Evolutionary conservation across 306 rosid species (phyloP), one percentile per base, ranked within the genome.

Genomic region (Cucurbita maxima): DNA sequence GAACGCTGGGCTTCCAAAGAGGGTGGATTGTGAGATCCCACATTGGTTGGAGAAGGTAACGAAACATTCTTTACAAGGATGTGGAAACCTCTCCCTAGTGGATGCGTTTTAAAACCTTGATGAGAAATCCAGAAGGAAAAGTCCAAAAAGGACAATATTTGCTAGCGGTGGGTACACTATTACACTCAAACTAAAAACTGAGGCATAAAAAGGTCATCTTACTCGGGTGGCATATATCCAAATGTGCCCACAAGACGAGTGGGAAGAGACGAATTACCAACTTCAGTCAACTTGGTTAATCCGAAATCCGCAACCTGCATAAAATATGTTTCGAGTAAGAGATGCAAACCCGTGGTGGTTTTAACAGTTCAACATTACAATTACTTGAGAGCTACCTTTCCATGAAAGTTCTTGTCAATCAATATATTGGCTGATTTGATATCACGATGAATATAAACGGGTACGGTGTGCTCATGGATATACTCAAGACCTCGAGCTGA

Each of bases 401-500:
- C 97, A 62, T 84, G 92, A 76, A 74, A 91, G 84, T 89, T 89
- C 63, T 76, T 86, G 87, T 91, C 96, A 79, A 90, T 91, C 76
- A 91, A 82, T 82, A 94, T 91, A 86, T 94, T 94, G 64, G 99
- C 99, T 10, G 99, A 89, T 83, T 94, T 94, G 71, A 94, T 91
- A 76, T 94, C 97, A 45, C 97, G 99, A 66, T 94, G 99, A 76
- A 94, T 86, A 79, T 94, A 94, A 71, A 94, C 96, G 50, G 97
- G 99, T 59, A 91, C 99, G 19, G 99, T 91, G 80, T 94, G 97
- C 86, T 94, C 99, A 18, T 94, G 99, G 82, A 94, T 91, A 81
- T 91, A 91, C 81, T 94, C 99, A 40, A 94, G 96, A 62, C 99
- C 99, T 84, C 97, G 86, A 44, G 99, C 97, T 22, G 99, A 94